Conservation (phyloP, 2,329 filamentous ascomycete species). For the Pseudogymnoascus sp. region DNA sequence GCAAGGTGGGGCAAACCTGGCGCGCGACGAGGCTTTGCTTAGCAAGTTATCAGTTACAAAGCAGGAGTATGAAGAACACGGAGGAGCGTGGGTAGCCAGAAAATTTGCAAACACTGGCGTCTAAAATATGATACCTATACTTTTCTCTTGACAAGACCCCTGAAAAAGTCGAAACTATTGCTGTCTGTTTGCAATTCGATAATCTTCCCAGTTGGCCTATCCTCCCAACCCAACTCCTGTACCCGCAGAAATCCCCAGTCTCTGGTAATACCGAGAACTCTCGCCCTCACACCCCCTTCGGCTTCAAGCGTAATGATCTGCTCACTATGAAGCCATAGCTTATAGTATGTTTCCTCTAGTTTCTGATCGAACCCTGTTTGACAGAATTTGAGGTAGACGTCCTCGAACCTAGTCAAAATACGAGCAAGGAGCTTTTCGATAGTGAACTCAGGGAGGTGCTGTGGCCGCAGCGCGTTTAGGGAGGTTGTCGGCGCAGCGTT, state of each 20-base stretch:
- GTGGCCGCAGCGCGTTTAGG: constrained; percentile 63
- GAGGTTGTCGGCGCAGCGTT: constrained; percentile 84
- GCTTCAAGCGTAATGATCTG: constrained; percentile 69
- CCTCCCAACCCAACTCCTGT: constrained; percentile 71
- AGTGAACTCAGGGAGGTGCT: constrained; percentile 49
- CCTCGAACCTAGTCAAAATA: constrained; percentile 71
- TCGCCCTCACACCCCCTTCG: constrained; percentile 66
- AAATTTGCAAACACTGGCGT: constrained; percentile 47
- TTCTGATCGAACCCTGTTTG: constrained; percentile 64
- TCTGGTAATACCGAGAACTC: constrained; percentile 79
- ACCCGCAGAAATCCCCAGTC: constrained; percentile 84
- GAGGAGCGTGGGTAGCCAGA: constrained; percentile 64
- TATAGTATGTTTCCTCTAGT: constrained; percentile 73
- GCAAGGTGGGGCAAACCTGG: constrained; percentile 75
- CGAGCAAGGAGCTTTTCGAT: constrained; percentile 76
- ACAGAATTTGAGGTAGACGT: constrained; percentile 68
- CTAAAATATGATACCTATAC: constrained; percentile 8
- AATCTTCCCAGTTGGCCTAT: constrained; percentile 65
- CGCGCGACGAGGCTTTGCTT: constrained; percentile 57
- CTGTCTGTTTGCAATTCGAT: constrained; percentile 90
- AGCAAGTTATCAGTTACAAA: constrained; percentile 69
- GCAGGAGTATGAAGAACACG: constrained; percentile 84
- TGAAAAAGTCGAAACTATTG: constrained; percentile 98
- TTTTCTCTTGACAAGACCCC: constrained; percentile 75
- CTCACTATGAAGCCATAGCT: constrained; percentile 76